Evolutionary conservation across 2,329 filamentous ascomycete genomes (phyloP).

Genomic region (Colletotrichum noveboracense): DNA sequence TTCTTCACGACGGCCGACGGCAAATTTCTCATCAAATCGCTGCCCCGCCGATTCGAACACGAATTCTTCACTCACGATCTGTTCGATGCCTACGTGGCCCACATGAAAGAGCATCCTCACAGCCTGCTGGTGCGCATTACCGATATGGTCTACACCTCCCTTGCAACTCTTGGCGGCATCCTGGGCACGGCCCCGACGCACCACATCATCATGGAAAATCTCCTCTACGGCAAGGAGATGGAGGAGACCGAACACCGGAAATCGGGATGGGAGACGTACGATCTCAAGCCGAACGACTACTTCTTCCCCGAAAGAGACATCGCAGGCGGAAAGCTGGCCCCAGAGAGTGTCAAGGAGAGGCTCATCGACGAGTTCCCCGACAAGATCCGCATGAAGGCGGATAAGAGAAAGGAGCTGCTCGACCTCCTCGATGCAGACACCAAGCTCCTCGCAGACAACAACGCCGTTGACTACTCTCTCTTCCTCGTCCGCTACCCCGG

Average conservation of each 20-base stretch:
- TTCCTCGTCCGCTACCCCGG: conserved; percentile 64
- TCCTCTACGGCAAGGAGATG: conserved; percentile 64
- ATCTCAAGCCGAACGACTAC: conserved; percentile 76
- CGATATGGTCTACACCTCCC: conserved; percentile 66
- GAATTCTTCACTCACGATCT: conserved; percentile 72
- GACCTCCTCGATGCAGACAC: conserved; percentile 66
- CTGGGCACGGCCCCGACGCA: conserved; percentile 69
- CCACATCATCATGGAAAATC: conserved; percentile 81
- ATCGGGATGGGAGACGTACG: conserved; percentile 71
- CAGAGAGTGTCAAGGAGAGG: conserved; percentile 68
- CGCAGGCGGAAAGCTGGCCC: conserved; percentile 65
- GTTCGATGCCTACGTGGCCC: conserved; percentile 65
- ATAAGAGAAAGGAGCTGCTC: conserved; percentile 62
- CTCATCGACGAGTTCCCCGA: conserved; percentile 72
- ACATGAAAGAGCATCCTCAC: conserved; percentile 64
- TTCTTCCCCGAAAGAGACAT: conserved; percentile 80
- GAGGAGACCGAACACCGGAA: conserved; percentile 38
- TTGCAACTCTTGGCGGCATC: conserved; percentile 62
- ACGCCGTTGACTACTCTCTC: conserved; percentile 78
- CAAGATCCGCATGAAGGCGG: conserved; percentile 62
- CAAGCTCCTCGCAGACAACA: conserved; percentile 62
- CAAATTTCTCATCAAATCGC: conserved; percentile 74
- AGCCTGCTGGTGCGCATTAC: conserved; percentile 75
- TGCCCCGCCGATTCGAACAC: conserved; percentile 73
- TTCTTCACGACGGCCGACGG: conserved; percentile 73